Conservation (phyloP, 225 moss, liverwort and hornwort genomes). For the Pseudisothecium myosuroides region DNA sequence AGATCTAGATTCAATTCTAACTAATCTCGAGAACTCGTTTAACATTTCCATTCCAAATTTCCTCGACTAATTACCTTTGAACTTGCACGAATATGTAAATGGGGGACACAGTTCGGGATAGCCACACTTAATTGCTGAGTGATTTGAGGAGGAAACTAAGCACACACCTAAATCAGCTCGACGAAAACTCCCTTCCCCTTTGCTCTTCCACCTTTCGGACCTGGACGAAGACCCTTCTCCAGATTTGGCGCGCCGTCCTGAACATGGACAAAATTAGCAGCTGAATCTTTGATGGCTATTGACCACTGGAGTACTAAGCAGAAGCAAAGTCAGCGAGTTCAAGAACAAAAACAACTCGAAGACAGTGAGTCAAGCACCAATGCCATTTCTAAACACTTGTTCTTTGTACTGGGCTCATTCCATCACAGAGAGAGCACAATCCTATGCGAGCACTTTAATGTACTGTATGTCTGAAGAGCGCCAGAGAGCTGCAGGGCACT, state of each 20-base stretch:
- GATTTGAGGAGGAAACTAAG: background rate
- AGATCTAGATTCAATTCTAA: background rate
- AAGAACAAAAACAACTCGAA: background rate
- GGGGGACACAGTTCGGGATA: background rate
- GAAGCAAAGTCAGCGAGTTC: background rate
- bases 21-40: background rate
- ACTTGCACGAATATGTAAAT: background rate
- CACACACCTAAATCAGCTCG: constrained; percentile 30
- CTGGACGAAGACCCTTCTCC: constrained; percentile 47
- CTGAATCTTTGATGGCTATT: background rate
- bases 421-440: background rate
- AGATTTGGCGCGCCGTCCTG: constrained; percentile 53
- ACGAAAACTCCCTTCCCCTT: constrained; percentile 37
- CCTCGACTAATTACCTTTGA: background rate
- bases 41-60: background rate
- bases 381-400: background rate
- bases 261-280: background rate
- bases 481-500: background rate
- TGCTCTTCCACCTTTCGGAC: constrained; percentile 37
- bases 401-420: background rate
- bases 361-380: background rate
- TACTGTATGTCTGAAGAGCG: background rate
- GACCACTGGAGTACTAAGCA: background rate
- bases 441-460: background rate
- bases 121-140: background rate